A percentile compares a stretch with the other conserved stretches of the same genome.
Conservation (phyloP, 805 yeast species). For the Wickerhamiella cacticola region DNA sequence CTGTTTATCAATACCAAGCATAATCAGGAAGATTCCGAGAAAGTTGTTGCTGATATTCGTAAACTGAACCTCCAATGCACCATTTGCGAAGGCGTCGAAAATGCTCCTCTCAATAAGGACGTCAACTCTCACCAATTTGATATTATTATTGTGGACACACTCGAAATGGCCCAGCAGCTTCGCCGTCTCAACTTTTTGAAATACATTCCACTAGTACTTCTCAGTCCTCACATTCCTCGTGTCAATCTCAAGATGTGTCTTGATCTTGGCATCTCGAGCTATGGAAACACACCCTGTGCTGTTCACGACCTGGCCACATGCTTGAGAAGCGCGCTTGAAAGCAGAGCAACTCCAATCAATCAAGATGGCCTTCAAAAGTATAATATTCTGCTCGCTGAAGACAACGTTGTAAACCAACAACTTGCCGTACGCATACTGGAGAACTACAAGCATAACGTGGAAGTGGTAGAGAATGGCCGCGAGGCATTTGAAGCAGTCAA, state of each 20-base stretch:
- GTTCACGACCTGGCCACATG: constrained; percentile 72
- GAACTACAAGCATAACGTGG: constrained; percentile 73
- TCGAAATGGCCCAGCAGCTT: constrained; percentile 59
- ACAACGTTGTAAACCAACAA: constrained; percentile 76
- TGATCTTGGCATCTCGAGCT: constrained; percentile 76
- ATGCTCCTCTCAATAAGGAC: constrained; percentile 38
- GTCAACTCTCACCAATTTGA: constrained; percentile 43
- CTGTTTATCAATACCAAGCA: constrained; percentile 60
- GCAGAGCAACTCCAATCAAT: constrained; percentile 66
- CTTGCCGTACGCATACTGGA: constrained; percentile 75
- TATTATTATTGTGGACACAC: constrained; percentile 69
- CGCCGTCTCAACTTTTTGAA: constrained; percentile 65
- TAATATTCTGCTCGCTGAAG: constrained; percentile 71
- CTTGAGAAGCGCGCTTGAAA: constrained; percentile 72
- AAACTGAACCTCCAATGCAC: constrained; percentile 51
- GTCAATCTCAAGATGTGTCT: constrained; percentile 71
- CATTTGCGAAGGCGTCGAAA: constrained; percentile 32
- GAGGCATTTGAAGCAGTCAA: constrained; percentile 71
- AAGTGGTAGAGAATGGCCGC: constrained; percentile 75
- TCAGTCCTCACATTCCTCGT: constrained; percentile 64
- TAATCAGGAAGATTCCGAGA: constrained; percentile 37
- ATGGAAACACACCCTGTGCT: constrained; percentile 81
- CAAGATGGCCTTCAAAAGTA: constrained; percentile 67
- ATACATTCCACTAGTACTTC: constrained; percentile 69
- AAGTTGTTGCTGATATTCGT: constrained; percentile 40